phyloP scores from a whole-genome alignment of 352 stramenopile genomes.

The Globisporangium rhizosaccharum region DNA sequence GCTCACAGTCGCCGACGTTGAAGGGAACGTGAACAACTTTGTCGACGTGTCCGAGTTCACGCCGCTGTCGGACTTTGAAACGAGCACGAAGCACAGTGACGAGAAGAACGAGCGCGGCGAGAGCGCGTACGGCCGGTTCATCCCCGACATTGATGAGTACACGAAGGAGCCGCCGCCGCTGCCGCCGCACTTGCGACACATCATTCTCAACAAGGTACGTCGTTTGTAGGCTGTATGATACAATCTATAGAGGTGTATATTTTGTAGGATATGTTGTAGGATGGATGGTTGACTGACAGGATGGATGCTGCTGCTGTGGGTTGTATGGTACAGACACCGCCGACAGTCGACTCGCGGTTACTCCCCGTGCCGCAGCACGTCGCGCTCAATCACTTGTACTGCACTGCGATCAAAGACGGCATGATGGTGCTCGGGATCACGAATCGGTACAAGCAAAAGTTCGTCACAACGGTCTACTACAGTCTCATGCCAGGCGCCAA shows the following conservation, averaged over 20 bases:
- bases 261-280: not conserved
- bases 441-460: constrained; percentile 96
- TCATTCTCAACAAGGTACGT: constrained; percentile 98
- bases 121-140: constrained; percentile 93
- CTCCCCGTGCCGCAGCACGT: constrained; percentile 98
- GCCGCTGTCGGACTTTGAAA: constrained; percentile 68
- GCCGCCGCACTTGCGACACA: constrained; percentile 97
- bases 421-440: constrained; percentile 99
- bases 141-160: constrained; percentile 99
- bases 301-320: not conserved
- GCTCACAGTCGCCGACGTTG: constrained; percentile 97
- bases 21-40: constrained; percentile 99
- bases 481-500: constrained; percentile 86
- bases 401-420: constrained; percentile 97
- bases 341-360: constrained; percentile 92
- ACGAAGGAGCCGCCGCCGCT: constrained; percentile 98
- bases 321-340: constrained; percentile 58
- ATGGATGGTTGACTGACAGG: not conserved
- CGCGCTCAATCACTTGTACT: constrained; percentile 99
- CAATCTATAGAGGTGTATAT: constrained; percentile 7
- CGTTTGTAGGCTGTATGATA: not conserved
- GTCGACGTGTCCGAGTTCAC: constrained; percentile 99
- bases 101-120: constrained; percentile 70
- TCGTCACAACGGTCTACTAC: constrained; percentile 98
- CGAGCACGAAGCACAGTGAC: constrained; percentile 34